phyloP scores from a whole-genome alignment of 2,329 filamentous ascomycete genomes.

The Plenodomus lindquistii region DNA sequence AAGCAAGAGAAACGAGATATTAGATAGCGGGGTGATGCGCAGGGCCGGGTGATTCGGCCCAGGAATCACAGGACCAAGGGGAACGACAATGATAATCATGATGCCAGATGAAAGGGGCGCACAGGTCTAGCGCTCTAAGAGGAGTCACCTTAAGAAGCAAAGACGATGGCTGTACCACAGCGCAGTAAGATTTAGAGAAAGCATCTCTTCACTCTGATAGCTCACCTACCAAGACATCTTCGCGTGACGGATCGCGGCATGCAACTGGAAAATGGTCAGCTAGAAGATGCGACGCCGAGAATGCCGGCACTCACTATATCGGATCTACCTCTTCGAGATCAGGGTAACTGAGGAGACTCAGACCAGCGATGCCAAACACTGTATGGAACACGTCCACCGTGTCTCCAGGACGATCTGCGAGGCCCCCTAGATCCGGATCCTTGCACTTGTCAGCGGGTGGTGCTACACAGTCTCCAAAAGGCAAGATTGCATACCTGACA shows the following conservation, averaged over 20 bases:
- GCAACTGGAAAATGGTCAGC: conserved; percentile 29
- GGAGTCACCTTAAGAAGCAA: not conserved
- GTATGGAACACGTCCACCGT: conserved; percentile 99
- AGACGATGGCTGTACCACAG: not conserved
- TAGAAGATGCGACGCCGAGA: not conserved
- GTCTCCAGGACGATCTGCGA: conserved; percentile 88
- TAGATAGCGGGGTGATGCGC: conserved; percentile 59
- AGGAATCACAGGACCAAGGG: not conserved
- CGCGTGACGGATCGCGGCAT: conserved; percentile 46
- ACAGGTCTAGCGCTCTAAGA: not conserved
- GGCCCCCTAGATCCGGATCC: conserved; percentile 79
- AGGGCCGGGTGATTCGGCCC: not conserved
- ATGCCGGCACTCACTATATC: conserved; percentile 67
- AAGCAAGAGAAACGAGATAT: conserved; percentile 63
- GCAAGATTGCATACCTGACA: conserved; percentile 65
- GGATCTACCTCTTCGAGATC: conserved; percentile 82
- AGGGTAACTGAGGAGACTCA: conserved; percentile 80
- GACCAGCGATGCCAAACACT: conserved; percentile 81
- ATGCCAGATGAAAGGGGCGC: not conserved
- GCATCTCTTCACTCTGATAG: not conserved
- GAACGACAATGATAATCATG: not conserved
- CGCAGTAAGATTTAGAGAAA: not conserved
- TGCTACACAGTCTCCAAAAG: not conserved
- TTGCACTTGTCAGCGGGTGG: conserved; percentile 24
- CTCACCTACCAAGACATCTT: conserved; percentile 37